A percentile compares a stretch with the other conserved stretches of the same genome.
Conservation (phyloP, 805 yeast species). For the Wickerhamiella vanderwaltii region DNA sequence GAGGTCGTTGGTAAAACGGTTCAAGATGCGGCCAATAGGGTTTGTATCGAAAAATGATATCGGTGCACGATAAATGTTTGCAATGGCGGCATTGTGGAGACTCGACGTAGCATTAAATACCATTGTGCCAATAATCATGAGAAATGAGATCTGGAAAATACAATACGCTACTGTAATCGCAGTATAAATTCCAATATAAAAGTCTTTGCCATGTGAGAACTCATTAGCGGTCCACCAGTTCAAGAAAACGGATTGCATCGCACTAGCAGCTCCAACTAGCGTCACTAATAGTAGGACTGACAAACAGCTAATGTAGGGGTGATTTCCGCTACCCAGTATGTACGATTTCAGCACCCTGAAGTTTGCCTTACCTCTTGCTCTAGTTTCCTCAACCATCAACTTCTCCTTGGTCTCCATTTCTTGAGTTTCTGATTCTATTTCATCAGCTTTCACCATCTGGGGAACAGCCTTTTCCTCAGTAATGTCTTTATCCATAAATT, state of each 20-base stretch:
- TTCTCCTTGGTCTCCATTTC: constrained; percentile 7
- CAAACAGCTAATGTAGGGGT: background rate
- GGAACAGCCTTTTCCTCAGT: background rate
- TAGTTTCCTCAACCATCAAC: constrained; percentile 3
- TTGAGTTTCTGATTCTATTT: constrained; percentile 32
- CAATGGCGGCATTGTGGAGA: constrained; percentile 25
- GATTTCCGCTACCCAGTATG: background rate
- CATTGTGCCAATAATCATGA: constrained; percentile 29
- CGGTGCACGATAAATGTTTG: constrained; percentile 56
- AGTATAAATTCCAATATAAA: constrained; percentile 59
- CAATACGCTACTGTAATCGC: constrained; percentile 39
- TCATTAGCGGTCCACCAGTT: constrained; percentile 64
- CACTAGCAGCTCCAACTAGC: constrained; percentile 36
- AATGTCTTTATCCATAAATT: background rate
- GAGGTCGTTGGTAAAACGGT: constrained; percentile 78
- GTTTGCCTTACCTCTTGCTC: background rate
- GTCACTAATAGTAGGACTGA: constrained; percentile 20
- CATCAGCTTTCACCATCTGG: background rate
- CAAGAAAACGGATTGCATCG: constrained; percentile 32
- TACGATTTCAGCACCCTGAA: background rate
- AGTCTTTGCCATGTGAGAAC: constrained; percentile 39
- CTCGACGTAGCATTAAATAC: constrained; percentile 41
- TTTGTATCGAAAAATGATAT: constrained; percentile 76
- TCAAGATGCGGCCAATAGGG: constrained; percentile 76
- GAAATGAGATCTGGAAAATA: background rate